Base-by-base conservation (phyloP, 1,284 basidiomycete genomes). In the Ganoderma boninense region DNA sequence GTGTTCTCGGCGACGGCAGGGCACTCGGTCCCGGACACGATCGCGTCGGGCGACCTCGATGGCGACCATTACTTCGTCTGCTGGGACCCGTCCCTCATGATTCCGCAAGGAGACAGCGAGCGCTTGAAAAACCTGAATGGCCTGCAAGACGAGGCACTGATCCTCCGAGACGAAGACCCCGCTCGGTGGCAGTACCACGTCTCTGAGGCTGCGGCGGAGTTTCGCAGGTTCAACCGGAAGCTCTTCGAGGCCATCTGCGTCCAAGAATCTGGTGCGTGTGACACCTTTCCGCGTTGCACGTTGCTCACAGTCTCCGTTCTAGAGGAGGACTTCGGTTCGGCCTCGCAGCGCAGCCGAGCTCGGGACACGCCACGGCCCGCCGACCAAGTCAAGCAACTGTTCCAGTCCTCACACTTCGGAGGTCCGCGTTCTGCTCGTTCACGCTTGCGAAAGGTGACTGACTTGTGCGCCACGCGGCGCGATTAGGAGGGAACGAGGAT, bases 1-100 rank as follows among this genome's bases (percentile, higher is more conserved):
- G 76, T 77, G 40, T 77, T 77, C 65, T 69, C 76, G 10, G 69
- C 74, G 14, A 72, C 64, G 7, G 72, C 69, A 0, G 14, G 40
- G 8, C 72, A 69, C 38, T 77, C 76, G 5, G 42, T 75, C 3
- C 73, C 76, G 0, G 76, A 75, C 54, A 70, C 69, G 1, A 75
- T 77, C 52, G 67, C 76, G 2, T 73, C 73, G 23, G 76, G 74
- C 6, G 76, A 77, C 56, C 73, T 77, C 23, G 76, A 75, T n/a
- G 76, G 76, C 0, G 76, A 77, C 57, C 59, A 57, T 40, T 77
- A 77, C 44, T 73, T 77, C 13, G 70, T 74, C 7, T 59, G 70
- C 1, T 77, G 76, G 76, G 72, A 77, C 23, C 71, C 73, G 0
- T 32, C 67, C 11, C 60, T 77, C 18, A 68, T 74, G 66, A 64